Evolutionary conservation across 2,329 filamentous ascomycete species (phyloP), one percentile per base, ranked within the genome.

Genomic region (Trichocomaceae sp.): DNA sequence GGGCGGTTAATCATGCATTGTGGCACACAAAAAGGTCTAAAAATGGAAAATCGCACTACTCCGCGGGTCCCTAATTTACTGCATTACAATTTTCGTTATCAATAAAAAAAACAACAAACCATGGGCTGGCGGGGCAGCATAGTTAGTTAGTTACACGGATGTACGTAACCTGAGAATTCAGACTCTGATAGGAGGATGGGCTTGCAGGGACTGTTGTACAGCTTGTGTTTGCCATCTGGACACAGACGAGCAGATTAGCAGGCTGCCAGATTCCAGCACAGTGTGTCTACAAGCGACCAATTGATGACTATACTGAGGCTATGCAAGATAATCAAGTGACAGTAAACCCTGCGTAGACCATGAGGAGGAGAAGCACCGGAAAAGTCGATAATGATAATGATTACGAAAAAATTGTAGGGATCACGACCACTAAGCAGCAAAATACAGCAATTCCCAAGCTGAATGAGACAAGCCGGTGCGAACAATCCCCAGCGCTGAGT

Each of bases 381-480:
- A 42, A 35, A 8, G 12, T 35, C 31, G 31, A 35, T 35, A 5
- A 35, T 15, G 31, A 35, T 35, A n/a, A 33, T 9, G 22, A 31
- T 17, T n/a, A n/a, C n/a, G n/a, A n/a, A n/a, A n/a, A n/a, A 29
- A 37, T 33, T 17, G 37, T 44, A 31, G 42, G 15, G 48, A 42
- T 19, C 20, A 52, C 15, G 50, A 19, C 50, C 1, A 31, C 37
- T 20, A 35, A 33, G 22, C 31, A 31, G 22, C 5, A 17, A 42
- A 50, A 26, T 12, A 50, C 20, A 37, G 17, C 39, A 33, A 50
- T 50, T 50, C 35, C n/a, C 37, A n/a, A 10, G 20, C 8, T 46
- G 19, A 52, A 52, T 37, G 29, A 52, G 50, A 45, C 50, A 45
- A 9, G 15, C 19, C 44, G 13, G 33, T 39, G 49, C 39, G 39